These are phyloP conservation scores for Globisporangium heterothallicum DNA, from an alignment of 352 stramenopile genomes.

Conservation along the genomic window DNA sequence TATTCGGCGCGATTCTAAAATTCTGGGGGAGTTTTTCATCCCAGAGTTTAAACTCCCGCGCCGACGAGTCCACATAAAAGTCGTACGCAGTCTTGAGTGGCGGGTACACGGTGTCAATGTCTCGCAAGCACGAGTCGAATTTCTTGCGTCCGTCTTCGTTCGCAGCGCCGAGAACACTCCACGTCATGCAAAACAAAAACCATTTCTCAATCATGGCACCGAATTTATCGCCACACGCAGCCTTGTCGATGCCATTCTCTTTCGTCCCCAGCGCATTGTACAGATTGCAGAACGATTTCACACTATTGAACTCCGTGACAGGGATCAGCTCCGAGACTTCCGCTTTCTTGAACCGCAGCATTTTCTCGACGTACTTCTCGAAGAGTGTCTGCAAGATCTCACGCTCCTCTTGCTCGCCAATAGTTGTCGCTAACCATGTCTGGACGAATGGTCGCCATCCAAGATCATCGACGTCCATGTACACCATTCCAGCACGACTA, in stretches of 20 bases:
- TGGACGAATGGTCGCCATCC: conserved; percentile 76
- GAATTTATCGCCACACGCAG: conserved; percentile 62
- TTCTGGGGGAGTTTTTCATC: conserved; percentile 77
- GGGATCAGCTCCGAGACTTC: conserved; percentile 75
- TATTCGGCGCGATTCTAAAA: conserved; percentile 65
- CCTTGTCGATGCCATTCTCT: conserved; percentile 71
- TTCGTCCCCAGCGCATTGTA: conserved; percentile 71
- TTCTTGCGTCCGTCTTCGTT: conserved; percentile 84
- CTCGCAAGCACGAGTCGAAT: conserved; percentile 84
- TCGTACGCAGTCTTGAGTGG: conserved; percentile 91
- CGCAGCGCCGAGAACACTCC: conserved; percentile 79
- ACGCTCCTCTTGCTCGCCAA: conserved; percentile 53
- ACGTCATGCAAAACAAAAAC: conserved; percentile 85
- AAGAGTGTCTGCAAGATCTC: conserved; percentile 63
- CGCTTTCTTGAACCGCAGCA: conserved; percentile 55
- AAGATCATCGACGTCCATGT: conserved; percentile 87
- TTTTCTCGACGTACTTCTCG: conserved; percentile 80
- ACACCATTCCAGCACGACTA: conserved; percentile 91
- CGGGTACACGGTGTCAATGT: conserved; percentile 91
- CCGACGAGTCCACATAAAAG: conserved; percentile 85
- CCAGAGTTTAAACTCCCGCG: conserved; percentile 80
- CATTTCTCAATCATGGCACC: conserved; percentile 65
- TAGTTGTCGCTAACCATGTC: conserved; percentile 67
- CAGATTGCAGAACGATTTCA: conserved; percentile 82
- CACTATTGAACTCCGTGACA: conserved; percentile 75